Percentiles rank a stretch among this genome's conserved stretches.
phyloP scores from a whole-genome alignment of 768 basidiomycete genomes.

The Pisolithus tinctorius region DNA sequence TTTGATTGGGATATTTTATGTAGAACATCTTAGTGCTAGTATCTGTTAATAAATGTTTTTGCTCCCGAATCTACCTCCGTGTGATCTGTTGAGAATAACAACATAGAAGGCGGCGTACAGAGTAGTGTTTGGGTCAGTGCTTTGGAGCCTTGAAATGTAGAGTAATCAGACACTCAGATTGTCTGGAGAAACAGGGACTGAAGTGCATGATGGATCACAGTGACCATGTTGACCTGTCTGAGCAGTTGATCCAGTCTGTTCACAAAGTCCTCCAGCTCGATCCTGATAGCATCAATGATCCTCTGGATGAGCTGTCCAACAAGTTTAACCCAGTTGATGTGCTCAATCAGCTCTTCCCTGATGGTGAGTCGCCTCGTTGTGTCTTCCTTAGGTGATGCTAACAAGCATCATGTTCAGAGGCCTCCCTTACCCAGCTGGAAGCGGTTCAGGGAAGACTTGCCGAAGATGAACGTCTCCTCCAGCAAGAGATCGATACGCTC shows the following conservation, averaged over 20 bases:
- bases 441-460: conserved; percentile 61
- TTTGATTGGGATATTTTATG: neutral
- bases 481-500: conserved; percentile 64
- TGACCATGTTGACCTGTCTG: conserved; percentile 46
- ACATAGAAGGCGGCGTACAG: too few relatives aligned
- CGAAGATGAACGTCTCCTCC: conserved; percentile 62
- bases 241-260: conserved; percentile 62
- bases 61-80: neutral
- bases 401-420: conserved; percentile 42
- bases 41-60: neutral
- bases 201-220: neutral
- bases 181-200: neutral
- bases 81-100: too few relatives aligned
- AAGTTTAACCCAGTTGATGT: conserved; percentile 51
- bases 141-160: too few relatives aligned
- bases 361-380: conserved; percentile 46
- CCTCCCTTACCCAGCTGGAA: conserved; percentile 65
- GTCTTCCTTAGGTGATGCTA: neutral
- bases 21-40: neutral
- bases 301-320: conserved; percentile 50
- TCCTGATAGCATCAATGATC: conserved; percentile 38
- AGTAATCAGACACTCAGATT: neutral
- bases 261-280: conserved; percentile 61
- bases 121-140: too few relatives aligned
- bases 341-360: conserved; percentile 62